These are phyloP conservation scores for Macroventuria anomochaeta DNA, from an alignment of 2,329 filamentous ascomycete species.

Conservation along the genomic window DNA sequence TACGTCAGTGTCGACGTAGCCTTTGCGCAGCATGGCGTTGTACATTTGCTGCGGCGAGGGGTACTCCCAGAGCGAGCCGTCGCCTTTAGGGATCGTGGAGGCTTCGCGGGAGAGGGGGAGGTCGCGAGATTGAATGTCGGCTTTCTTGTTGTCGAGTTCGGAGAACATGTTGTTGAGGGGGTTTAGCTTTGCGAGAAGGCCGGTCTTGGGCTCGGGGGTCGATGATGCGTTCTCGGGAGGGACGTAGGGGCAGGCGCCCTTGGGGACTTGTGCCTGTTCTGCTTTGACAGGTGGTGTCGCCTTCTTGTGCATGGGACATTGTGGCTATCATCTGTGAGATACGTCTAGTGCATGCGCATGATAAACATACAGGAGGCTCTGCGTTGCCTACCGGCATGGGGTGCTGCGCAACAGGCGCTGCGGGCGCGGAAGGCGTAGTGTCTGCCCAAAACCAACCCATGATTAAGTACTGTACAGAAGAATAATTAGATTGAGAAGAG, in stretches of 20 bases:
- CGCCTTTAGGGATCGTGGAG: conserved; percentile 89
- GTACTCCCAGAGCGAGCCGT: conserved; percentile 89
- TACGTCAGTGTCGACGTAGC: conserved; percentile 90
- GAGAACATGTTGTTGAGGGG: conserved; percentile 96
- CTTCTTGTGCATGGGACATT: conserved; percentile 72
- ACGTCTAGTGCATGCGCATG: conserved; percentile 11
- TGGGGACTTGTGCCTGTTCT: conserved; percentile 28
- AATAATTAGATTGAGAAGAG: conserved; percentile 19
- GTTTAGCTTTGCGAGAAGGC: conserved; percentile 71
- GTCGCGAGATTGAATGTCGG: conserved; percentile 72
- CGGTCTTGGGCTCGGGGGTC: conserved; percentile 48
- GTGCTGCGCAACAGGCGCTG: conserved; percentile 54
- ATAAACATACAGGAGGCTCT: conserved; percentile 61
- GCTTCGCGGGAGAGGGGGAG: conserved; percentile 82
- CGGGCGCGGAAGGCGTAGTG: conserved; percentile 48
- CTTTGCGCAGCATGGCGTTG: conserved; percentile 94
- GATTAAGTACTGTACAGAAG: conserved; percentile 22
- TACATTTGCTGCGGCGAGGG: conserved; percentile 99
- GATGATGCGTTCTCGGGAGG: conserved; percentile 46
- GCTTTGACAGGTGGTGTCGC: conserved; percentile 32
- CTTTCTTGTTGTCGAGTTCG: conserved; percentile 79
- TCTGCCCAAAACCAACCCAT: conserved; percentile 80
- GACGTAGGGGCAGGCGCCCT: conserved; percentile 58
- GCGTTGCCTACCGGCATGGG: conserved; percentile 55
- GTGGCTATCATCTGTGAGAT: conserved; percentile 57